Percentiles rank a stretch among this genome's conserved stretches.
Conservation (phyloP, 2,329 filamentous ascomycete genomes). For the Alternaria triticimaculans region DNA sequence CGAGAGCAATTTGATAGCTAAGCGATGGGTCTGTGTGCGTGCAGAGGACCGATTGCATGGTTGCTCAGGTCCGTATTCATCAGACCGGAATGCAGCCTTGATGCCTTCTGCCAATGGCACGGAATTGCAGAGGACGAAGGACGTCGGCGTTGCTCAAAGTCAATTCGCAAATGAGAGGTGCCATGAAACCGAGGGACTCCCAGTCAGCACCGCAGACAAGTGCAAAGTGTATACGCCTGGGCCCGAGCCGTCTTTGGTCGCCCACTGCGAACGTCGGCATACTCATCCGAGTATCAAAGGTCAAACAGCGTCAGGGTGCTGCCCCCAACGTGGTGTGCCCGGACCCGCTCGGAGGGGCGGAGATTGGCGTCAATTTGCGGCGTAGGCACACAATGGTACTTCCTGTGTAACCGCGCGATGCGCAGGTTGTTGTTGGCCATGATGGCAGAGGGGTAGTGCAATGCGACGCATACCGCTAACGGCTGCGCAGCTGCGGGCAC, state of each 20-base stretch:
- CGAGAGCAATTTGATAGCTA: background rate
- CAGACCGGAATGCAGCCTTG: slow-evolving; percentile 1
- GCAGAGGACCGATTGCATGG: slow-evolving; percentile 1
- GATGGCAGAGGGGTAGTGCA: slow-evolving; percentile 2
- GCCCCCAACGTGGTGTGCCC: slow-evolving; percentile 11
- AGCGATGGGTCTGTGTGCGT: background rate
- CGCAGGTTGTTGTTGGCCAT: slow-evolving; percentile 4
- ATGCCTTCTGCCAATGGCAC: slow-evolving; percentile 7
- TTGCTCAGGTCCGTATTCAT: background rate
- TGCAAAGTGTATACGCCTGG: background rate
- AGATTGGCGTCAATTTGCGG: slow-evolving; percentile 4
- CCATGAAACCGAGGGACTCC: background rate
- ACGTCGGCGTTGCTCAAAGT: slow-evolving; percentile 3
- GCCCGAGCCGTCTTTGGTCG: slow-evolving; percentile 1
- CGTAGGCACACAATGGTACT: slow-evolving; percentile 3
- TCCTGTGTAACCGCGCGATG: slow-evolving; percentile 16
- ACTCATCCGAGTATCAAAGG: slow-evolving; percentile 8
- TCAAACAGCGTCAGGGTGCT: slow-evolving; percentile 8
- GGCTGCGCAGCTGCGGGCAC: background rate
- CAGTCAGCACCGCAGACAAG: background rate
- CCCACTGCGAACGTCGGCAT: slow-evolving; percentile 8
- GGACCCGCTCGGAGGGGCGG: slow-evolving; percentile 8
- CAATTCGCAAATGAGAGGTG: slow-evolving; percentile 5
- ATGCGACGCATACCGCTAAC: slow-evolving; percentile 4
- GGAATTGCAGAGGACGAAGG: slow-evolving; percentile 2